Percentiles rank a stretch among this genome's conserved stretches.
Evolutionary conservation across 768 basidiomycete species (phyloP).

Genomic region (Termitomyces sp.): DNA sequence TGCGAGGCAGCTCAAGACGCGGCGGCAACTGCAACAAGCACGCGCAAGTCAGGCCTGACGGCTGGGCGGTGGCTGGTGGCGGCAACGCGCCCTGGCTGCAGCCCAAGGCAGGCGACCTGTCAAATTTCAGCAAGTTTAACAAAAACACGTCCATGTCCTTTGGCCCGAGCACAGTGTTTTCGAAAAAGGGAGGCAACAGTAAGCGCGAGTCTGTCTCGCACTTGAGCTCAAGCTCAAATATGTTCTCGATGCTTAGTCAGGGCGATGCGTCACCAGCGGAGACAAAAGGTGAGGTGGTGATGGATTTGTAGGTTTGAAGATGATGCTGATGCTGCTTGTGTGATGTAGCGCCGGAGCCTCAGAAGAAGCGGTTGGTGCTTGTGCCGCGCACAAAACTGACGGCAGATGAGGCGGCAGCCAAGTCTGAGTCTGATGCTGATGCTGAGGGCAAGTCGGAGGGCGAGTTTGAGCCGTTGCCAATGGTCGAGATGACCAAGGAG

Average conservation of each 20-base stretch:
- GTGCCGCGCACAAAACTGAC: neutral
- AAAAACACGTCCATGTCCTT: no score
- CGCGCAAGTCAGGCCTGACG: constrained; percentile 65
- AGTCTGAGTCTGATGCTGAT: constrained; percentile 22
- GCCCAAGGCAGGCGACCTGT: no score
- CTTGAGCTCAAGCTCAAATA: constrained; percentile 75
- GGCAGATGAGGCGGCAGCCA: neutral
- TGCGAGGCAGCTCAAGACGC: constrained; percentile 85
- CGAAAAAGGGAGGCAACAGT: constrained; percentile 20
- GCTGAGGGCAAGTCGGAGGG: no score
- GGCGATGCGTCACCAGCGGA: constrained; percentile 52
- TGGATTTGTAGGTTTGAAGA: constrained; percentile 15
- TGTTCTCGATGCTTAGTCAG: constrained; percentile 83
- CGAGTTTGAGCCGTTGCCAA: constrained; percentile 38
- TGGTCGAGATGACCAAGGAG: constrained; percentile 51
- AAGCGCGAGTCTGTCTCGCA: constrained; percentile 76
- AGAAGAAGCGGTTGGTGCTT: neutral
- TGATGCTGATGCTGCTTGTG: constrained; percentile 6
- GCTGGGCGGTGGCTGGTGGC: constrained; percentile 77
- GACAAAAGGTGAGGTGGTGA: constrained; percentile 42
- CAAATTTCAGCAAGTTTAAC: no score
- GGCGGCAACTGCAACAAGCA: constrained; percentile 65
- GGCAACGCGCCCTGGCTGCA: no score
- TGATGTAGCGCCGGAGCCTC: constrained; percentile 15
- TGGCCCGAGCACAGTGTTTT: no score